A percentile compares a stretch with the other conserved stretches of the same genome.
phyloP scores from a whole-genome alignment of 352 stramenopile species.

The Discostella stelligera region DNA sequence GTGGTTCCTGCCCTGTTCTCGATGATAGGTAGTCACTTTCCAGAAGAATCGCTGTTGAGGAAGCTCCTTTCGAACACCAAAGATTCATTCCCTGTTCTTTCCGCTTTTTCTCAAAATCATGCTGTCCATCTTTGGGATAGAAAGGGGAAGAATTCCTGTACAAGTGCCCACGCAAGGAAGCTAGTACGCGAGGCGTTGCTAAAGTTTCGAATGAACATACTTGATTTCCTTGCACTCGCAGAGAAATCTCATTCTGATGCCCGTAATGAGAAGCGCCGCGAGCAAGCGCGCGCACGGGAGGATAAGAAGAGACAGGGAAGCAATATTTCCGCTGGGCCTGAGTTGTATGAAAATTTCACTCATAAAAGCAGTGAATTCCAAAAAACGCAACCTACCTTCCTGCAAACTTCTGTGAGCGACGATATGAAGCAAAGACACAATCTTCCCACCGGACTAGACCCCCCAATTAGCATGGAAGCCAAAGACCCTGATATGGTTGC shows the following conservation, averaged over 20 bases:
- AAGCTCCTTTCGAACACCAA: conserved; percentile 36
- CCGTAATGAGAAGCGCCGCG: conserved; percentile 39
- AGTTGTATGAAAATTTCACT: neutral
- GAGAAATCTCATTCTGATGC: conserved; percentile 34
- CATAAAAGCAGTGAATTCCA: neutral
- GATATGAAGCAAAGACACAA: conserved; percentile 1
- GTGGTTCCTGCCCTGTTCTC: conserved; percentile 56
- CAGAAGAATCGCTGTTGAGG: conserved; percentile 26
- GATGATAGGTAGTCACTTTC: conserved; percentile 45
- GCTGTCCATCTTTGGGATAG: conserved; percentile 12
- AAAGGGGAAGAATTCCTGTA: conserved; percentile 48
- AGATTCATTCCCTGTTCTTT: conserved; percentile 31
- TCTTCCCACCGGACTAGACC: conserved; percentile 1
- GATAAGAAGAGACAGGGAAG: conserved; percentile 25
- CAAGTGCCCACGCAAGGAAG: conserved; percentile 51
- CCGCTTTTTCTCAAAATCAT: conserved; percentile 32
- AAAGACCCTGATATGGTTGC: neutral
- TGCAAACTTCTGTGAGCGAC: neutral
- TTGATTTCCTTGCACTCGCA: conserved; percentile 53
- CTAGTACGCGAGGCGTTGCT: conserved; percentile 64
- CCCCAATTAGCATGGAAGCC: neutral
- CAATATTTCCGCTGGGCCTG: neutral
- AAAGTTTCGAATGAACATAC: conserved; percentile 61
- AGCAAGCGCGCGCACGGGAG: conserved; percentile 25
- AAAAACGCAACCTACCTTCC: neutral